Base-by-base conservation (phyloP, 1,284 basidiomycete genomes). In the Heterobasidion occidentale region DNA sequence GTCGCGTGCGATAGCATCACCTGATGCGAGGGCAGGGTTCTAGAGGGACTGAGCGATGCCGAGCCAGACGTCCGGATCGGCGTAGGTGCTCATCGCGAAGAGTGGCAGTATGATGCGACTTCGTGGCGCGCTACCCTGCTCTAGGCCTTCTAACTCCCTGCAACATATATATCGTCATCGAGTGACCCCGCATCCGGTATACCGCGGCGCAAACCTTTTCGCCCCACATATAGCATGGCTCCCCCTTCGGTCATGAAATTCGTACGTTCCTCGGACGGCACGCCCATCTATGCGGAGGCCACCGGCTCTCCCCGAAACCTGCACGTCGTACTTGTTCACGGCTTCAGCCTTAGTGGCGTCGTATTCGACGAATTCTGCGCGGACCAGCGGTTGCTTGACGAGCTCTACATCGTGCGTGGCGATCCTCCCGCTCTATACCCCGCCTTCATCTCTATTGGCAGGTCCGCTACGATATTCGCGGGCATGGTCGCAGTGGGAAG, bases 401-500 rank as follows among this genome's bases (percentile, higher is more conserved):
- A 62, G 9, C 56, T 62, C 38, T 65, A 63, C 52, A 48, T 66
- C 20, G 65, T 65, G 38, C 52, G 65, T 36, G 2, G 8, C 47
- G 14, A 15, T 45, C 17, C 17, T 45, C 17, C 17, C 44, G 14
- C 44, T 48, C 14, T 48, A 17, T 15, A 27, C 11, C 12, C 27
- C 27, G 46, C 46, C 11, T 48, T 11, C 46, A 33, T 52, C 11
- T 33, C 50, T 36, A 15, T 15, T 12, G 15, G 11, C 27, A 65
- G 64, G 63, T 63, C 8, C 57, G 60, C 7, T 65, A 64, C 45
- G 62, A 64, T 19, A 46, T 59, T 27, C 58, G 61, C 9, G 63
- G 63, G 17, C 65, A 66, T 35, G 66, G 64, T n/a, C 49, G 60
- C 9, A 64, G 63, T 51, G 62, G 61, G 0, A 62, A 55, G 51